Evolutionary conservation across 1,284 basidiomycete genomes (phyloP).

Genomic region (Ganoderma leucocontextum): DNA sequence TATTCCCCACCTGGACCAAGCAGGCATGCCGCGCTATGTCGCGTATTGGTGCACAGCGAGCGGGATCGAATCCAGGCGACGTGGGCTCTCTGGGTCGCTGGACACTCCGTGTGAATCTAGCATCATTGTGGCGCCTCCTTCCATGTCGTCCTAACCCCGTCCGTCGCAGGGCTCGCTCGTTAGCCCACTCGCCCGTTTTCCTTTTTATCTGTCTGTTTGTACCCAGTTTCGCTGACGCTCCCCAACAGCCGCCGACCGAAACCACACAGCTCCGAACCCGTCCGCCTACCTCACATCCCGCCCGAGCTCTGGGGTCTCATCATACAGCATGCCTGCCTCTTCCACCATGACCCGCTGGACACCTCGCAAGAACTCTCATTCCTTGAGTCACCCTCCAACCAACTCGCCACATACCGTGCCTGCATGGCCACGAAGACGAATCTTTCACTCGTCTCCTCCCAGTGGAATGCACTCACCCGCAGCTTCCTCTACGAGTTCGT

Average conservation of each 20-base stretch:
- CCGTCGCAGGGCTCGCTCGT: neutral
- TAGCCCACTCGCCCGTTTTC: neutral
- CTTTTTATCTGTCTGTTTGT: neutral
- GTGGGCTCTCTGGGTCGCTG: neutral
- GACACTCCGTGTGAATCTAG: conserved; percentile 22
- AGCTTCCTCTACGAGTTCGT: conserved; percentile 70
- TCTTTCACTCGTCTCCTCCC: conserved; percentile 61
- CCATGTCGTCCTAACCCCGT: neutral
- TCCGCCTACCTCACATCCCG: conserved; percentile 54
- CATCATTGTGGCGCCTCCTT: conserved; percentile 18
- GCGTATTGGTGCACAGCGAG: too few species aligned
- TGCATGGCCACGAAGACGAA: conserved; percentile 57
- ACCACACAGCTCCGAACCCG: conserved; percentile 10
- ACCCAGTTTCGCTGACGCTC: conserved; percentile 8
- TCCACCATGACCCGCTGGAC: conserved; percentile 54
- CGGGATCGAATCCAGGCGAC: neutral
- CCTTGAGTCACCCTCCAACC: conserved; percentile 52
- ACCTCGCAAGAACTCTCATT: conserved; percentile 58
- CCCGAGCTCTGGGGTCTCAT: conserved; percentile 68
- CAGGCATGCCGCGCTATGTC: too few species aligned
- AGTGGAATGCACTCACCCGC: conserved; percentile 62
- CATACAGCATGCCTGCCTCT: conserved; percentile 57
- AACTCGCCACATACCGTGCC: conserved; percentile 53
- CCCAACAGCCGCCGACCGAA: conserved; percentile 24
- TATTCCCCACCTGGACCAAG: too few species aligned